These are phyloP conservation scores for Anisodus acutangulus DNA, from an alignment of 257 asterid genomes.

Conservation along the genomic window DNA sequence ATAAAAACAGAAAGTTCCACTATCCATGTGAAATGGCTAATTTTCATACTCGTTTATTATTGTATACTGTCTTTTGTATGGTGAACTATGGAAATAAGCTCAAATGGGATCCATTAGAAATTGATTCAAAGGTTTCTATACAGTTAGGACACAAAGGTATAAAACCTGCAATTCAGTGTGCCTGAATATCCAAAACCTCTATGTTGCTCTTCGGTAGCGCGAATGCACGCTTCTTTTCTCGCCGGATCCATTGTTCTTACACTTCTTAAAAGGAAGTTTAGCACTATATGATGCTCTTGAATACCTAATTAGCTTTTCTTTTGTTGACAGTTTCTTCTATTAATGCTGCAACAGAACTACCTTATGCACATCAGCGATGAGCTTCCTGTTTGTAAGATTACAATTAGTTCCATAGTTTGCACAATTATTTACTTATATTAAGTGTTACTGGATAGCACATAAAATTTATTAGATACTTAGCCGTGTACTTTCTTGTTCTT, in stretches of 20 bases:
- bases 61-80: background rate
- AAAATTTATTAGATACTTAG: background rate
- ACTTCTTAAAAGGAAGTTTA: too few species aligned
- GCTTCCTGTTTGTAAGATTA: slow-evolving; percentile 2
- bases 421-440: background rate
- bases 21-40: background rate
- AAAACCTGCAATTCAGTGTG: background rate
- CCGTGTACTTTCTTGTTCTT: background rate
- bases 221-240: too few species aligned
- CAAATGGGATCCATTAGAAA: background rate
- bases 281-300: too few species aligned
- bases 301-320: background rate
- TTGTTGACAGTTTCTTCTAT: too few species aligned
- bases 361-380: background rate
- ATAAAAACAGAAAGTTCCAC: too few species aligned
- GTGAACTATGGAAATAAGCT: background rate
- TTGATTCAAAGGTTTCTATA: background rate
- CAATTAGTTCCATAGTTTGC: background rate
- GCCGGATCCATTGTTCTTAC: too few species aligned
- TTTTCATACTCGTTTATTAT: background rate
- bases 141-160: background rate
- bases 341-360: too few species aligned
- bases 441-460: background rate
- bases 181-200: background rate
- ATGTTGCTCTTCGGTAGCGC: too few species aligned